Conservation (phyloP, 176 grass and related monocot genomes). For the Saccharum officinarum region DNA sequence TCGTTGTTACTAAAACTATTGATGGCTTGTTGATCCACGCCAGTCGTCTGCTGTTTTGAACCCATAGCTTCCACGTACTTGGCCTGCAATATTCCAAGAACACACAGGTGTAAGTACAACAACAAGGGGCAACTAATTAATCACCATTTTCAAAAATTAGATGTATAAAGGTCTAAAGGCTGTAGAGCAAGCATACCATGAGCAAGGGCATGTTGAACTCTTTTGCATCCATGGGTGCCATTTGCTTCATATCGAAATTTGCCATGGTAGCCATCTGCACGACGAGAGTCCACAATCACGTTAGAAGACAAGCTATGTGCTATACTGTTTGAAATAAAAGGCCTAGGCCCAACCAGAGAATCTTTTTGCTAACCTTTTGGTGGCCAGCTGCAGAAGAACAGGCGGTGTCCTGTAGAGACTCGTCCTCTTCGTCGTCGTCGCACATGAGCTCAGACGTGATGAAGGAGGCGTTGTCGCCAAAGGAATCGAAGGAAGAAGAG, state of each 20-base stretch:
- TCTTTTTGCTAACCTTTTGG: slow-evolving; percentile 41
- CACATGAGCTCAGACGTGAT: slow-evolving; percentile 52
- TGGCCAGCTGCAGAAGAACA: slow-evolving; percentile 44
- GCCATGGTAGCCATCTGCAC: slow-evolving; percentile 38
- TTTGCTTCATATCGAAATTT: slow-evolving; percentile 28
- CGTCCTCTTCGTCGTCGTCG: slow-evolving; percentile 24
- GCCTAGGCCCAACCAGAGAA: neutral
- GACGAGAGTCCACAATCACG: neutral
- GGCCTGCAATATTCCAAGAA: slow-evolving; percentile 46
- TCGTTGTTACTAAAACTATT: slow-evolving; percentile 23
- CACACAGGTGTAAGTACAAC: slow-evolving; percentile 26
- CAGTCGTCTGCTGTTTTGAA: slow-evolving; percentile 22
- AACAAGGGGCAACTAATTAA: neutral
- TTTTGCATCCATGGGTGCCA: slow-evolving; percentile 36
- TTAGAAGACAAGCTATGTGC: slow-evolving; percentile 3
- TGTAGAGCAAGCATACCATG: slow-evolving; percentile 2
- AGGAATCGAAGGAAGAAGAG: slow-evolving; percentile 44
- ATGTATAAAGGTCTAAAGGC: neutral
- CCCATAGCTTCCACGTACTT: slow-evolving; percentile 31
- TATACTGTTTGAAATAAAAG: neutral
- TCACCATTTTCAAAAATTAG: neutral
- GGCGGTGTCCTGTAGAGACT: slow-evolving; percentile 66
- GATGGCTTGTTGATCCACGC: slow-evolving; percentile 30
- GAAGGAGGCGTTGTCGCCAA: slow-evolving; percentile 26
- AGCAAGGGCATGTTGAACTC: slow-evolving; percentile 28